Evolutionary conservation across 371 early-diverging fungal species (phyloP).

Genomic region (Dentiscutata heterogama): DNA sequence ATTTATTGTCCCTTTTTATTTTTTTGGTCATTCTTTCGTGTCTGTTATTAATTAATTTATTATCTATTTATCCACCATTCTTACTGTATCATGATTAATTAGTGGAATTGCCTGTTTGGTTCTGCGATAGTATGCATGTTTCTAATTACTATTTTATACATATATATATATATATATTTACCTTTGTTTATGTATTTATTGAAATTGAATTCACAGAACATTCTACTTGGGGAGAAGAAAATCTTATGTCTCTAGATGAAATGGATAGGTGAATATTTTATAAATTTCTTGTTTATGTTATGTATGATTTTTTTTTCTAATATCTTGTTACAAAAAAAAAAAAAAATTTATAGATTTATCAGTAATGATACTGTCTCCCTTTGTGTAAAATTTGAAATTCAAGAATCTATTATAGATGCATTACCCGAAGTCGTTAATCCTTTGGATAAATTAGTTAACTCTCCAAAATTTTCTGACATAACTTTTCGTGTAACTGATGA

Average conservation of each 20-base stretch:
- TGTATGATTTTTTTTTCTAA: neutral
- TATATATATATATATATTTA: too few relatives aligned
- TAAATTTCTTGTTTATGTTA: neutral
- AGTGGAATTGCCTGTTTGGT: conserved; percentile 62
- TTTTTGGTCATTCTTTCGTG: neutral
- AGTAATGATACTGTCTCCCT: conserved; percentile 61
- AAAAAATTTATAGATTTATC: conserved; percentile 43
- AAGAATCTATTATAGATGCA: conserved; percentile 59
- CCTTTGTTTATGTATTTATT: neutral
- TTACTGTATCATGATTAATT: neutral
- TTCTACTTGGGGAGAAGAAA: conserved; percentile 68
- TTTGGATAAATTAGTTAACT: conserved; percentile 60
- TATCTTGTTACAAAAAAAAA: too few relatives aligned
- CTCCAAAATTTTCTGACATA: conserved; percentile 65
- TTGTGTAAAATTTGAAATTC: conserved; percentile 63
- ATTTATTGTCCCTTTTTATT: neutral
- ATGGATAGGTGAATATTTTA: conserved; percentile 53
- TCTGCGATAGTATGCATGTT: conserved; percentile 54
- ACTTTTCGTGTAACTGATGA: conserved; percentile 59
- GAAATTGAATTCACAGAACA: conserved; percentile 50
- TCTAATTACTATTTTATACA: too few relatives aligned
- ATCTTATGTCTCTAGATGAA: conserved; percentile 55
- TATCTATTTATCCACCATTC: too few relatives aligned
- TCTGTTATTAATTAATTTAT: neutral
- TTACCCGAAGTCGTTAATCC: conserved; percentile 51